A percentile compares a stretch with the other conserved stretches of the same genome.
Evolutionary conservation across 2,329 filamentous ascomycete species (phyloP).

Genomic region (Cytospora piceae): DNA sequence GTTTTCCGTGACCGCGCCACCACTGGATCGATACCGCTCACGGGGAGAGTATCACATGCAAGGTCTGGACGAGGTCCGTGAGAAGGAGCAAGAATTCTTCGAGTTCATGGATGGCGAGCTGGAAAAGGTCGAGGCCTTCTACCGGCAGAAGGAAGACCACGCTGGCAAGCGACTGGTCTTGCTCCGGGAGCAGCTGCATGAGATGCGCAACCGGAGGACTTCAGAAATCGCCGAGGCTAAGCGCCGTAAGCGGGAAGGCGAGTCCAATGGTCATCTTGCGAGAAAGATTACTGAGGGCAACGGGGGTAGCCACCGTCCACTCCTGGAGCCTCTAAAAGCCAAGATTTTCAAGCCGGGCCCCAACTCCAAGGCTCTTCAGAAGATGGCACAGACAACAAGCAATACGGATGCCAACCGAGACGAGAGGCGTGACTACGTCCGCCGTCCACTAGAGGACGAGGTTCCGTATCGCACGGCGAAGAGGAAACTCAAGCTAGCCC

Average conservation of each 20-base stretch:
- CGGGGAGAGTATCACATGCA: slow-evolving; percentile 49
- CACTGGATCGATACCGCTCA: slow-evolving; percentile 41
- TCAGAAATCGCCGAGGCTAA: slow-evolving; percentile 64
- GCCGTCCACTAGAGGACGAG: slow-evolving; percentile 56
- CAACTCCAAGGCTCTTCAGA: slow-evolving; percentile 62
- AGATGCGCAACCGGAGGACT: slow-evolving; percentile 85
- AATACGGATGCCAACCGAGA: slow-evolving; percentile 40
- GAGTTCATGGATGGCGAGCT: slow-evolving; percentile 81
- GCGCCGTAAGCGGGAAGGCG: slow-evolving; percentile 40
- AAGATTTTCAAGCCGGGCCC: slow-evolving; percentile 60
- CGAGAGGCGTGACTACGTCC: slow-evolving; percentile 53
- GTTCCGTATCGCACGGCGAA: slow-evolving; percentile 89
- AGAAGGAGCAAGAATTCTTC: slow-evolving; percentile 83
- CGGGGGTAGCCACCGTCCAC: slow-evolving; percentile 43
- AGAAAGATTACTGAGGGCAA: slow-evolving; percentile 35
- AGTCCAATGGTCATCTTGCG: slow-evolving; percentile 29
- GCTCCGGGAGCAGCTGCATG: slow-evolving; percentile 83
- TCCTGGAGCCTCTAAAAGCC: slow-evolving; percentile 55
- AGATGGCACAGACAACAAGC: slow-evolving; percentile 57
- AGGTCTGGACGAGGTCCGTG: slow-evolving; percentile 59
- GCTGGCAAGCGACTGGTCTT: slow-evolving; percentile 71
- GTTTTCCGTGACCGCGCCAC: slow-evolving; percentile 43
- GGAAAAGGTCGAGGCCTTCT: slow-evolving; percentile 90
- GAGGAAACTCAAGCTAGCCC: slow-evolving; percentile 84
- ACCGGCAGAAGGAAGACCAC: slow-evolving; percentile 84